Evolutionary conservation across 1,284 basidiomycete species (phyloP), one percentile per base, ranked within the genome.

Genomic region (Tilletia setariae): DNA sequence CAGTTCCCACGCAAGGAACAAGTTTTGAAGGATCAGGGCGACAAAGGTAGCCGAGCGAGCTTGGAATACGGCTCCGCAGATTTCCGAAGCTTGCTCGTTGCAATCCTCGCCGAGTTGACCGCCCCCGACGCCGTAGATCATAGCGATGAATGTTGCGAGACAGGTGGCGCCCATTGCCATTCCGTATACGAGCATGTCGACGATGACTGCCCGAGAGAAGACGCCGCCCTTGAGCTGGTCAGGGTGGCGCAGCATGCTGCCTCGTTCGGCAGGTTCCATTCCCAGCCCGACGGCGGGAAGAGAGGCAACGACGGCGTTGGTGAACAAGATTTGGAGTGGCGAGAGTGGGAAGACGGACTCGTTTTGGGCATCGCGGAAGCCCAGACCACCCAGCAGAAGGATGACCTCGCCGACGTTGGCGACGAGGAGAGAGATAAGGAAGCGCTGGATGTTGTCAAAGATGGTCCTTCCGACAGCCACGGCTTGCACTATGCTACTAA

Each of bases 371-470:
- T 79, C 78, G 15, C 74, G 74, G 23, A 79, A 72, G 64, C 74
- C 78, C 0, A 79, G 71, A 66, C 77, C 78, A 43, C 76, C 72
- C 43, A 79, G 72, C 0, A 79, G 73, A 64, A 79, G 67, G 35
- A 79, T 71, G 63, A 77, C 77, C 65, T 79, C 77, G 43, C 74
- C 78, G 6, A 79, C 77, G 67, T 79, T 79, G 68, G 75, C 71
- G 46, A 77, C 76, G 32, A 79, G 67, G 35, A 79, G 67, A 40
- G 75, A 76, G 65, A 79, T 76, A 25, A 78, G 66, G 71, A 79
- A 79, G 28, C 74, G 73, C 67, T 78, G 76, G 35, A 80, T 80
- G 66, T 78, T 79, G 66, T 79, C 76, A 63, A 80, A 79, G 68
- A 79, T 74, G 43, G 74, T 76, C 53, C 78, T 68, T 9, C 78